phyloP scores from a whole-genome alignment of 179 eudicot species.

The Camellia oleifera region DNA sequence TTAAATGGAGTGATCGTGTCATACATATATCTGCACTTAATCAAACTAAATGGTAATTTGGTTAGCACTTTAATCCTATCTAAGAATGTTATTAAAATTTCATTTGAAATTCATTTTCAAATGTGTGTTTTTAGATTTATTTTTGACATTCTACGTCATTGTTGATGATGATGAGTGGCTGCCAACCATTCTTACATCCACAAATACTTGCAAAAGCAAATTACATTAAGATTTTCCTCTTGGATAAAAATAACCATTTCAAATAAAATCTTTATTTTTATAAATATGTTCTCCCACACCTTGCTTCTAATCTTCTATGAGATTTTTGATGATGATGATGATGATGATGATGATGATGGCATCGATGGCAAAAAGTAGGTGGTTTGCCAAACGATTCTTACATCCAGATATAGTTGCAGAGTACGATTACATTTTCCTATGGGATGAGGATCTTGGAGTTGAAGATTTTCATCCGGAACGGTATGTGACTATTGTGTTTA shows the following conservation, averaged over 20 bases:
- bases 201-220: conserved; percentile 60
- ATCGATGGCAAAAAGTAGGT: conserved; percentile 39
- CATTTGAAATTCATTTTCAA: neutral
- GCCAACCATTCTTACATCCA: conserved; percentile 67
- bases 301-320: neutral
- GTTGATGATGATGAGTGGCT: conserved; percentile 15
- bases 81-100: neutral
- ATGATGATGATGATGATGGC: conserved; percentile 9
- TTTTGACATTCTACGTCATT: neutral
- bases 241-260: conserved; percentile 58
- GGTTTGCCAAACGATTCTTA: conserved; percentile 92
- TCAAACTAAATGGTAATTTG: conserved; percentile 90
- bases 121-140: neutral
- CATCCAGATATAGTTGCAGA: conserved; percentile 89
- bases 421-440: conserved; percentile 72
- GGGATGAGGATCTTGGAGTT: conserved; percentile 99
- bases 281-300: neutral
- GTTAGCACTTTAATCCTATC: neutral
- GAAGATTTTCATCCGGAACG: conserved; percentile 67
- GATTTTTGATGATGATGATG: conserved; percentile 12
- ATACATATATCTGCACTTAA: conserved; percentile 76
- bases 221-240: conserved; percentile 54
- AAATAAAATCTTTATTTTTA: neutral
- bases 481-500: conserved; percentile 28
- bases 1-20: conserved; percentile 63